A percentile compares a stretch with the other conserved stretches of the same genome.
These are phyloP conservation scores for Colletotrichum abscissum DNA, from an alignment of 2,329 filamentous ascomycete species.

Conservation along the genomic window DNA sequence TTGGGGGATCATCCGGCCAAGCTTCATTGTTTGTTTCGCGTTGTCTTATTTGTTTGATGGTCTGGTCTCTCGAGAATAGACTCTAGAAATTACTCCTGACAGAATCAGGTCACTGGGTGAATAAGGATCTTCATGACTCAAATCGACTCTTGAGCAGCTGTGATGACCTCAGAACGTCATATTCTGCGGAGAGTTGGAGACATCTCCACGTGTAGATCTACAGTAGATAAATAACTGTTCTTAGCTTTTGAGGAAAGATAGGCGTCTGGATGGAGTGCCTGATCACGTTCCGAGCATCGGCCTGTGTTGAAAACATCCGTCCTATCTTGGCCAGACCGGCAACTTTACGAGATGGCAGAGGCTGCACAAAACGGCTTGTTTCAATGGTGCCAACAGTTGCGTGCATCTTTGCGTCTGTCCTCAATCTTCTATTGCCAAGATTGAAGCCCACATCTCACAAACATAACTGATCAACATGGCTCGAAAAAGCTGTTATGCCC, in stretches of 20 bases:
- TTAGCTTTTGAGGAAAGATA: not conserved
- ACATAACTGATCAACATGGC: too few relatives aligned
- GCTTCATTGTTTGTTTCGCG: slow-evolving; percentile 11
- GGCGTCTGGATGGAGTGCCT: not conserved
- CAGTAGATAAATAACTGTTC: not conserved
- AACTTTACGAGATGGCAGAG: not conserved
- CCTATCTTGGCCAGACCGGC: not conserved
- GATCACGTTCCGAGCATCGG: not conserved
- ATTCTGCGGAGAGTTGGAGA: not conserved
- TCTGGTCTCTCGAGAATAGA: not conserved
- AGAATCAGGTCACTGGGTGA: not conserved
- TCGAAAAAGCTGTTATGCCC: too few relatives aligned
- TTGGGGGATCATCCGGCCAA: not conserved
- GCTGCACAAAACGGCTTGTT: not conserved
- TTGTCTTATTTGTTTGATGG: not conserved
- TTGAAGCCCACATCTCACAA: not conserved
- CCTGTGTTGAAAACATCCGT: not conserved
- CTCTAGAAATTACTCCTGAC: not conserved
- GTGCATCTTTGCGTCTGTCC: not conserved
- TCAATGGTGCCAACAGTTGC: not conserved
- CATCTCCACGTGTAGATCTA: not conserved
- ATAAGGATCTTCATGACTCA: not conserved
- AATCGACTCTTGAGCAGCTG: too few relatives aligned
- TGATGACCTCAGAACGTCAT: not conserved
- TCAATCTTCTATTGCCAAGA: not conserved